phyloP scores from a whole-genome alignment of 805 yeast genomes.

The Wickerhamomyces mucosus region DNA sequence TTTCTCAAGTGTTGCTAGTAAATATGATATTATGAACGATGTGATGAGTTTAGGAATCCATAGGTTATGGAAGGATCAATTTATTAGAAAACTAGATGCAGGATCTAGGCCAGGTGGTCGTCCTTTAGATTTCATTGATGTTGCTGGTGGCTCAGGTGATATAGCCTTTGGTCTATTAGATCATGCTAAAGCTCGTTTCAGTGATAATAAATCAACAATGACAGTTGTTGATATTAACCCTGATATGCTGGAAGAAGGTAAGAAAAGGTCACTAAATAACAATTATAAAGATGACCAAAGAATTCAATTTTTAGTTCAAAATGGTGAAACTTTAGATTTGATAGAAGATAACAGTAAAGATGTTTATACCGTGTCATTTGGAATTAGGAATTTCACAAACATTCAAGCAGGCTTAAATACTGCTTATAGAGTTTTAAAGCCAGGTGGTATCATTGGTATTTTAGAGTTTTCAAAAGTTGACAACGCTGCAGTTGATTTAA shows the following conservation, averaged over 20 bases:
- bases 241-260: slow-evolving; percentile 93
- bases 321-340: slow-evolving; percentile 81
- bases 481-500: slow-evolving; percentile 60
- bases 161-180: slow-evolving; percentile 92
- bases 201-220: slow-evolving; percentile 72
- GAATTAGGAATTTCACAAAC: slow-evolving; percentile 93
- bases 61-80: slow-evolving; percentile 89
- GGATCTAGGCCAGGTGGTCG: slow-evolving; percentile 84
- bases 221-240: slow-evolving; percentile 91
- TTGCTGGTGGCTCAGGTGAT: slow-evolving; percentile 98
- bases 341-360: slow-evolving; percentile 86
- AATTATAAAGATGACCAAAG: slow-evolving; percentile 45
- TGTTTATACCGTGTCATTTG: slow-evolving; percentile 93
- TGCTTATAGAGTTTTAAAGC: slow-evolving; percentile 92
- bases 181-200: slow-evolving; percentile 73
- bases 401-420: slow-evolving; percentile 89
- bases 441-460: slow-evolving; percentile 97
- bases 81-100: slow-evolving; percentile 81
- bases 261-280: slow-evolving; percentile 55
- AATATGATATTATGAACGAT: slow-evolving; percentile 95
- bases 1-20: slow-evolving; percentile 89
- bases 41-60: slow-evolving; percentile 96
- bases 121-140: slow-evolving; percentile 85
- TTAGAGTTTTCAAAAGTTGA: slow-evolving; percentile 90
- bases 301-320: slow-evolving; percentile 76